Base-by-base conservation (phyloP, 306 rosid species). In the Sicyos baderoa region DNA sequence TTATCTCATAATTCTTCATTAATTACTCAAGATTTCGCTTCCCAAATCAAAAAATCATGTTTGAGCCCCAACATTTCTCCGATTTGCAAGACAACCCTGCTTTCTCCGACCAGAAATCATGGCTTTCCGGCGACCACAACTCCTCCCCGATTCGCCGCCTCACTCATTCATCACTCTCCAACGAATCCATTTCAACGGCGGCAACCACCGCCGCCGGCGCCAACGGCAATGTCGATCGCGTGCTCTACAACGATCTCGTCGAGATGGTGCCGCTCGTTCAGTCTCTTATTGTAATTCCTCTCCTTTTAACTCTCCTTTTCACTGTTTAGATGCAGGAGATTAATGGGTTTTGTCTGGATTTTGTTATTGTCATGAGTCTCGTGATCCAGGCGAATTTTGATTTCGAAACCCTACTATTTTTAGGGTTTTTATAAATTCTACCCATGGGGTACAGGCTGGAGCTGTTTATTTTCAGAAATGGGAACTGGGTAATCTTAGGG, bases 261-360 rank as follows among this genome's bases (percentile, higher is more conserved):
- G 86, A 85, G 76, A 89, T 93, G 71, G 94, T 92, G 37, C 96
- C 95, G 47, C 96, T 92, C 23, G 92, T 89, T 74, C 92, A 92
- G 71, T 89, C 96, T 49, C 95, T 92, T 81, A 92, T 88, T 72
- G 87, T 90, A 84, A 85, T 60, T 63, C 54, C 63, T 58, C 51
- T 50, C 52, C 3, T 1, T 58, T 49, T 7, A 16, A 44, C 22
- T 42, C 44, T 62, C 52, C 17, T 25, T 54, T 73, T 23, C 14
- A 12, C 48, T 54, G 22, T 75, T 74, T 71, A 59, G 69, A 60
- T 44, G 17, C 32, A 40, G 29, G 7, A 59, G 53, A 57, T 3
- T 63, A 42, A 42, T 42, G 69, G 49, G 29, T 32, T 5, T 18
- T 62, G 6, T 63, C 51, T 63, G 23, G 19, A 64, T 18, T 19